phyloP scores from a whole-genome alignment of 805 yeast species.

The Hanseniaspora taiwanica region DNA sequence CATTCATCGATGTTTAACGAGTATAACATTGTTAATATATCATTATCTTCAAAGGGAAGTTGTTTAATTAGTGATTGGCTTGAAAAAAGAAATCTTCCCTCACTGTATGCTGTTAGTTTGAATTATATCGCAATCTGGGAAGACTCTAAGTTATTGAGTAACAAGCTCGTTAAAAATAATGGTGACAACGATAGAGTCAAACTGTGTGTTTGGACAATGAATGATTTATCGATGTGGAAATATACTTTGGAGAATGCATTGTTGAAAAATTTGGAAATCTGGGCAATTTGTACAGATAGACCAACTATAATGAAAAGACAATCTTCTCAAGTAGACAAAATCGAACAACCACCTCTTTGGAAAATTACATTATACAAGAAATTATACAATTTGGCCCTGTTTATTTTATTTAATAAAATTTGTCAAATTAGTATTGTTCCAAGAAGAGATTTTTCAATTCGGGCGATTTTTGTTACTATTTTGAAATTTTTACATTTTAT shows the following conservation, averaged over 20 bases:
- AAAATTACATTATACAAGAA: background rate
- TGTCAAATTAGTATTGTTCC: background rate
- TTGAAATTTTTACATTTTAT: too few relatives aligned
- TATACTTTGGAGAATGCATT: constrained; percentile 1
- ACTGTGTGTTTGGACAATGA: constrained; percentile 42
- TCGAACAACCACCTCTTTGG: background rate
- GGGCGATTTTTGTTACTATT: too few relatives aligned
- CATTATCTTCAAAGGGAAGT: constrained; percentile 6
- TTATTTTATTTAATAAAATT: constrained; percentile 4
- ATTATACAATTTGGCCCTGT: background rate
- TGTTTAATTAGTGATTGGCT: constrained; percentile 19
- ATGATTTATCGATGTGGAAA: constrained; percentile 13
- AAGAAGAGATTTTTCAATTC: too few relatives aligned
- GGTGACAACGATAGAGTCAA: constrained; percentile 26
- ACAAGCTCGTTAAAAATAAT: too few relatives aligned
- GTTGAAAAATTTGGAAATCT: background rate
- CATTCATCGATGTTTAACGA: constrained; percentile 25
- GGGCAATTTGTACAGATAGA: constrained; percentile 6
- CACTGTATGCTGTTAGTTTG: constrained; percentile 44
- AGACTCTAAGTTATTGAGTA: too few relatives aligned
- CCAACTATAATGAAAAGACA: constrained; percentile 1
- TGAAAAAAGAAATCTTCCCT: constrained; percentile 25
- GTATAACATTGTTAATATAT: constrained; percentile 25
- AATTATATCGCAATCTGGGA: constrained; percentile 34
- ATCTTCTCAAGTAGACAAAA: background rate